phyloP scores from a whole-genome alignment of 768 basidiomycete genomes.

The Leccinum aurantiacum region DNA sequence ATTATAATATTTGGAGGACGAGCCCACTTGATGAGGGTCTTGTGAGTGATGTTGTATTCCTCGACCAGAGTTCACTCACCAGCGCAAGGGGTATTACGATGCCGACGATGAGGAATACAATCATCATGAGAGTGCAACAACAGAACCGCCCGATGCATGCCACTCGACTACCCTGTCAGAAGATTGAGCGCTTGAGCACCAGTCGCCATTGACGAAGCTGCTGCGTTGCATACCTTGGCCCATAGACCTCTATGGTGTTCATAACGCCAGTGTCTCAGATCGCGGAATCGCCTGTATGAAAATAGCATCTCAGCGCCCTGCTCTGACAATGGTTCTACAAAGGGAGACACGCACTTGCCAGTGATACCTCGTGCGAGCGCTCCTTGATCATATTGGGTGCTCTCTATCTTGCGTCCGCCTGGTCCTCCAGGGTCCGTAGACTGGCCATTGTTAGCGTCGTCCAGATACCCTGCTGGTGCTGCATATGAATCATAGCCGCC shows the following conservation, averaged over 20 bases:
- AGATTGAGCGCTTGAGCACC: slow-evolving; percentile 2
- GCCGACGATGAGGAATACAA: slow-evolving; percentile 61
- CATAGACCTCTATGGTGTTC: slow-evolving; percentile 65
- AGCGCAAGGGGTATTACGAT: slow-evolving; percentile 65
- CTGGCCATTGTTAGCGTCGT: slow-evolving; percentile 34
- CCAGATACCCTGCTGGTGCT: slow-evolving; percentile 35
- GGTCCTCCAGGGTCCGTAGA: slow-evolving; percentile 14
- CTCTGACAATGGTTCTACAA: background rate
- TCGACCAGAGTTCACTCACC: slow-evolving; percentile 41
- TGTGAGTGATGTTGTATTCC: slow-evolving; percentile 2
- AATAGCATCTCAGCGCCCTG: slow-evolving; percentile 5
- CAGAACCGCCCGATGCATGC: slow-evolving; percentile 68
- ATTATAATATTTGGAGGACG: slow-evolving; percentile 69
- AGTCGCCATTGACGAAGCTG: background rate
- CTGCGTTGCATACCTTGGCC: slow-evolving; percentile 50
- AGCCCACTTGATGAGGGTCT: slow-evolving; percentile 55
- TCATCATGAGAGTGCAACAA: slow-evolving; percentile 71
- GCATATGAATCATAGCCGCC: slow-evolving; percentile 35
- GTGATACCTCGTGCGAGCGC: slow-evolving; percentile 40
- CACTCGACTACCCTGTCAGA: slow-evolving; percentile 53
- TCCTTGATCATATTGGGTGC: slow-evolving; percentile 41
- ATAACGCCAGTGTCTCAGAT: slow-evolving; percentile 52
- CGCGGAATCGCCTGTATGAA: slow-evolving; percentile 22
- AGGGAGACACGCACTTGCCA: slow-evolving; percentile 30
- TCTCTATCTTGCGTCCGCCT: slow-evolving; percentile 32